Base-by-base conservation (phyloP, 2,329 filamentous ascomycete species). In the Neopestalotiopsis clavispora region DNA sequence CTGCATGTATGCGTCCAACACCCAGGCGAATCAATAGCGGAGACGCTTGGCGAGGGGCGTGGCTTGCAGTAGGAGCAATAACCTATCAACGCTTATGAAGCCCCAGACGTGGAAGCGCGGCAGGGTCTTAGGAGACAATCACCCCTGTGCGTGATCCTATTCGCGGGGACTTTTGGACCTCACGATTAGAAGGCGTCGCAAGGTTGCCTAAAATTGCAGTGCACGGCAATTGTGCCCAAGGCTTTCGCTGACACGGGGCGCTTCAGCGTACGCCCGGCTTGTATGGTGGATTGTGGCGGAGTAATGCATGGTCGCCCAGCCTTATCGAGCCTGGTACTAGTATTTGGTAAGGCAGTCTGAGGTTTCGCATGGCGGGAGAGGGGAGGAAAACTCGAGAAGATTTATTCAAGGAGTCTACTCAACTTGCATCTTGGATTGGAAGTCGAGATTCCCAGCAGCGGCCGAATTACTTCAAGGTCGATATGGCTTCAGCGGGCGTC, bases 291-390 rank as follows among this genome's bases (percentile, higher is more conserved):
- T 20, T 34, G 59, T 30, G 66, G 66, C 66, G 61, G 23, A 63
- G 66, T 40, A 38, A 28, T 42, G 23, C 57, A 59, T 28, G 59
- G 23, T 38, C 34, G 34, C 65, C 58, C 65, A 67, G 65, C 65
- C 65, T 61, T 20, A 67, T 13, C 32, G 14, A 42, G 23, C 23
- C 52, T 13, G 52, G 32, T n/a, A 12, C 20, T 2, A 20, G 32
- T 6, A 20, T 5, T 5, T 9, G 20, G 20, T 4, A 17, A 20
- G 45, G 20, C 17, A 52, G 45, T 20, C n/a, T 52, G 45, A 52
- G 1, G 45, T 52, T 52, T 17, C n/a, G 9, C 45, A 20, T 9
- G 45, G 14, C 14, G 45, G 14, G 45, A 52, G 7, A 52, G 6
- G 17, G n/a, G n/a, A n/a, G n/a, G 17, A 20, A 52, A n/a, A 52